Percentiles rank a stretch among this genome's conserved stretches.
Evolutionary conservation across 352 stramenopile genomes (phyloP).

Genomic region (Thraustochytrium sp.): DNA sequence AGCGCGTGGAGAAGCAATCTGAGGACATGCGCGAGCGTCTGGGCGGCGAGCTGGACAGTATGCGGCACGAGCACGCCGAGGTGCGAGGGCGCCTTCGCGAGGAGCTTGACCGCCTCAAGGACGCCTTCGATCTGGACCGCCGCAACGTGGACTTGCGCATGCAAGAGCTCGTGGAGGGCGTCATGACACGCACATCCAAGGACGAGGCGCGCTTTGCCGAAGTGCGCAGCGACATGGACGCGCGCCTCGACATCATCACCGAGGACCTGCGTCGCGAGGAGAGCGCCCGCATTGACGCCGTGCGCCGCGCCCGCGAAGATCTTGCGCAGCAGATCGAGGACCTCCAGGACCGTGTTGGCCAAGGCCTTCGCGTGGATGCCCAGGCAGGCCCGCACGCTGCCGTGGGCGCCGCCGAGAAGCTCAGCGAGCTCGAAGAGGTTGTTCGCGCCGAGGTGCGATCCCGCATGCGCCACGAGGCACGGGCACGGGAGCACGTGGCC

Average conservation of each 20-base stretch:
- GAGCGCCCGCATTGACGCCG: neutral
- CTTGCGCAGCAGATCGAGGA: neutral
- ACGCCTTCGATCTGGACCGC: neutral
- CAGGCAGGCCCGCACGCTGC: neutral
- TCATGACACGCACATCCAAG: neutral
- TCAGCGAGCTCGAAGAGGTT: slow-evolving; percentile 16
- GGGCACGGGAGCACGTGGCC: slow-evolving; percentile 9
- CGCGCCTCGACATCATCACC: neutral
- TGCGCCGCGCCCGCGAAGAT: slow-evolving; percentile 6
- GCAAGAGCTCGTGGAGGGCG: neutral
- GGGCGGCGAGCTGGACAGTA: neutral
- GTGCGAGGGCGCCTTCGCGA: neutral
- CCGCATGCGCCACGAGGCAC: slow-evolving; percentile 18
- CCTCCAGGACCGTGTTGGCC: slow-evolving; percentile 1
- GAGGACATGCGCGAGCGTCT: neutral
- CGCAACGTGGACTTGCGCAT: slow-evolving; percentile 1
- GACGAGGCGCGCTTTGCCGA: neutral
- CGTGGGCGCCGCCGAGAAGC: neutral
- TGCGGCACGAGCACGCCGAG: neutral
- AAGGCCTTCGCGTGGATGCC: neutral
- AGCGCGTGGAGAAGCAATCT: neutral
- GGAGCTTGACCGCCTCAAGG: neutral
- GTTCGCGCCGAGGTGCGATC: slow-evolving; percentile 7
- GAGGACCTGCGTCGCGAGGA: slow-evolving; percentile 7
- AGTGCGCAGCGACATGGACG: neutral